Evolutionary conservation across 169 alveolate genomes (phyloP).

Genomic region (Plasmodium cynomolgi): DNA sequence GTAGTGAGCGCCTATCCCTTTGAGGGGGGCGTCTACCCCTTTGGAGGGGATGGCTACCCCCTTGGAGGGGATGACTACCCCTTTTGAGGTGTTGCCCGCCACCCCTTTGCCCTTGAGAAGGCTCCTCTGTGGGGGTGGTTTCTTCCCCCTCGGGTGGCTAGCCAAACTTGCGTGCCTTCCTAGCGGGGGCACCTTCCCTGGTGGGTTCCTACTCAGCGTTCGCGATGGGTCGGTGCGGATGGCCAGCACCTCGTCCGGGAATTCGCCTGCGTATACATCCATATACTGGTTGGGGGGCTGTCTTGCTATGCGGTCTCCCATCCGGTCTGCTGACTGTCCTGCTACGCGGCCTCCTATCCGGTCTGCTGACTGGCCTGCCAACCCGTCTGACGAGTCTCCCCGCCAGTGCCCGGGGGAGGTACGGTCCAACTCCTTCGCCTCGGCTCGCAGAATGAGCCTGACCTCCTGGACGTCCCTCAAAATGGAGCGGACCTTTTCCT

Average conservation of each 20-base stretch:
- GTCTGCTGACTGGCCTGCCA: not conserved
- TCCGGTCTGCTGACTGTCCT: not conserved
- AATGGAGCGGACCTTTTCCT: constrained; percentile 17
- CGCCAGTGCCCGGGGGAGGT: not conserved
- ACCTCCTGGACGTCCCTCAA: constrained; percentile 10
- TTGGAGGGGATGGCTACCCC: not conserved
- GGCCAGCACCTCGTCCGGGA: not conserved
- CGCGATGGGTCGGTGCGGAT: not conserved
- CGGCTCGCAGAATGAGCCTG: constrained; percentile 2
- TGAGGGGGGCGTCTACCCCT: not conserved
- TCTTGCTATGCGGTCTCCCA: not conserved
- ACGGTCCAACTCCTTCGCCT: constrained; percentile 1
- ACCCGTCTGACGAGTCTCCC: not conserved
- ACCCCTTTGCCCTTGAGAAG: not conserved
- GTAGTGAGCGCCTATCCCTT: not conserved
- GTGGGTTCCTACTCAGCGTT: not conserved
- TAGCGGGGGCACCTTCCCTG: not conserved
- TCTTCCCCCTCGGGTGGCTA: not conserved
- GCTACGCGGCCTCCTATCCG: not conserved
- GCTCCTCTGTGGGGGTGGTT: not conserved
- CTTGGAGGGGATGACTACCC: too few species aligned
- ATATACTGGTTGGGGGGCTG: not conserved
- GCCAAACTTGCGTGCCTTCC: not conserved
- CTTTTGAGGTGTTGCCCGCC: too few species aligned
- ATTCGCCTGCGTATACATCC: not conserved